These are phyloP conservation scores for Penicillium verhagenii DNA, from an alignment of 495 filamentous ascomycete genomes.

Conservation along the genomic window DNA sequence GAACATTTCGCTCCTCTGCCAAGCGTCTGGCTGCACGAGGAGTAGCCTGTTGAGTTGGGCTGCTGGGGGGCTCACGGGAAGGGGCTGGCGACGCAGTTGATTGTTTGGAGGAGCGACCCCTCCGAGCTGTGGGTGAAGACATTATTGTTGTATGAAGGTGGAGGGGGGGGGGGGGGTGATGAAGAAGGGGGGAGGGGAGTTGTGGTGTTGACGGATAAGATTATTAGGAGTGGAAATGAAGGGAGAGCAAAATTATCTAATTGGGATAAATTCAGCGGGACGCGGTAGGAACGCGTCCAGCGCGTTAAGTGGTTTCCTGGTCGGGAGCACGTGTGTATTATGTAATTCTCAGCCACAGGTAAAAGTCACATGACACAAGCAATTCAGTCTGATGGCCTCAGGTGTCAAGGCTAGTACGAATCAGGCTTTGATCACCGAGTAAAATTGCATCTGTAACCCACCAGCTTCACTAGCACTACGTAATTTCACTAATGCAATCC, in stretches of 20 bases:
- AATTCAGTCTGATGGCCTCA: too few relatives aligned
- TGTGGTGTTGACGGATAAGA: constrained; percentile 9
- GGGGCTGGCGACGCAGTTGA: constrained; percentile 43
- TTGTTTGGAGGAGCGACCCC: constrained; percentile 43
- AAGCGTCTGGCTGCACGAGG: constrained; percentile 47
- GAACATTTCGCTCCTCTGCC: constrained; percentile 35
- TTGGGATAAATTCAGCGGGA: constrained; percentile 11
- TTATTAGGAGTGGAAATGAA: constrained; percentile 19
- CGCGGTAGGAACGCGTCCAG: constrained; percentile 32
- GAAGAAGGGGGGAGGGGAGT: neutral
- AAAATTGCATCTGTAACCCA: neutral
- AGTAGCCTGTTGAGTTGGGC: constrained; percentile 39
- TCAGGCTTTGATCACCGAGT: neutral
- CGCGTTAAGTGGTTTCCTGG: constrained; percentile 45
- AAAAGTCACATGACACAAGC: neutral
- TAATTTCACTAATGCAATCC: neutral
- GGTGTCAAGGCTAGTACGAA: neutral
- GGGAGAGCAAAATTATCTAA: constrained; percentile 25
- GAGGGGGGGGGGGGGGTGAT: constrained; percentile 2
- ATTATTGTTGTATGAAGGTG: constrained; percentile 27
- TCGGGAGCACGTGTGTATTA: constrained; percentile 11
- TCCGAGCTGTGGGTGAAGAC: constrained; percentile 50
- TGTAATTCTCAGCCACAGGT: neutral
- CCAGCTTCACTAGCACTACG: neutral
- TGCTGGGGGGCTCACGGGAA: constrained; percentile 42